Percentiles rank a stretch among this genome's conserved stretches.
These are phyloP conservation scores for Trichoderma asperellum DNA, from an alignment of 2,329 filamentous ascomycete genomes.

Conservation along the genomic window DNA sequence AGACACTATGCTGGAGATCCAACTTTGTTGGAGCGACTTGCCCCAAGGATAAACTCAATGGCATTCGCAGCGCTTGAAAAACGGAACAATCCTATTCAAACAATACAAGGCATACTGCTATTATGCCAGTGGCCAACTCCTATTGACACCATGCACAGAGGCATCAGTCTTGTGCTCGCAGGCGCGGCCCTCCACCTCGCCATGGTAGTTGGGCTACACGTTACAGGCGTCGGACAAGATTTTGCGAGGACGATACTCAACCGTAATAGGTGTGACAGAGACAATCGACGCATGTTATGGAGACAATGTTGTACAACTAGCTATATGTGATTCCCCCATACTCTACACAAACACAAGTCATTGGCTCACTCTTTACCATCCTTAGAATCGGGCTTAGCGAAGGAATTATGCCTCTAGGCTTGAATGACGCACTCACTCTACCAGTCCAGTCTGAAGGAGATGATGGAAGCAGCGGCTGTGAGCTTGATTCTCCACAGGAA, in stretches of 20 bases:
- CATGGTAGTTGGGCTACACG: constrained; percentile 46
- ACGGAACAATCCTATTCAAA: constrained; percentile 16
- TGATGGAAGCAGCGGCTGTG: background rate
- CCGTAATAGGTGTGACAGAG: constrained; percentile 23
- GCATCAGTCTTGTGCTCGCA: constrained; percentile 45
- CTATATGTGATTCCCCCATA: constrained; percentile 38
- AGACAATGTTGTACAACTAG: constrained; percentile 30
- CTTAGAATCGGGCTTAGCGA: constrained; percentile 9
- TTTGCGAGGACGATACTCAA: constrained; percentile 44
- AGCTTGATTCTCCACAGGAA: background rate
- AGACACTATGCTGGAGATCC: constrained; percentile 44
- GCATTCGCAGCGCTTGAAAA: constrained; percentile 43
- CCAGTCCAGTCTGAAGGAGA: constrained; percentile 10
- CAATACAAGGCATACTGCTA: constrained; percentile 45
- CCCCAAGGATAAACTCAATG: constrained; percentile 41
- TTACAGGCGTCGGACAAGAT: constrained; percentile 45
- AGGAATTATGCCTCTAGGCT: constrained; percentile 11
- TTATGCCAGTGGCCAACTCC: constrained; percentile 47
- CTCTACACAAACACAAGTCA: constrained; percentile 2
- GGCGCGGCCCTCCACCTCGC: constrained; percentile 46
- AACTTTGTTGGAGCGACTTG: constrained; percentile 40
- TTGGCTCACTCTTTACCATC: background rate
- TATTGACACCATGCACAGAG: constrained; percentile 47
- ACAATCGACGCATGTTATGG: constrained; percentile 20
- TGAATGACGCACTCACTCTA: constrained; percentile 11